phyloP scores from a whole-genome alignment of 768 basidiomycete genomes.

The Fomitopsis serialis region DNA sequence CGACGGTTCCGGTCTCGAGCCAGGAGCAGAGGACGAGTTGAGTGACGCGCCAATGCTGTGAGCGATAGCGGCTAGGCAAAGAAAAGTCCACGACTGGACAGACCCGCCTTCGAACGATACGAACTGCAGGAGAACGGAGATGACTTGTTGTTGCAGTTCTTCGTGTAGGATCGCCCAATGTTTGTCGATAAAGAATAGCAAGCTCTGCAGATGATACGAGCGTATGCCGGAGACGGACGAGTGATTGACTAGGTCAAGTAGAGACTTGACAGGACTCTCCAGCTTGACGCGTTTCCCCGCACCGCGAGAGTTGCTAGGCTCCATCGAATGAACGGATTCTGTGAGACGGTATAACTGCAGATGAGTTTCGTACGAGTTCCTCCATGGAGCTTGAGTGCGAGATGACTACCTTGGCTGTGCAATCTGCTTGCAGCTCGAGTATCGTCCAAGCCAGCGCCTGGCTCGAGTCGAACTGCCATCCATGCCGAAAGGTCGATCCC shows the following conservation, averaged over 20 bases:
- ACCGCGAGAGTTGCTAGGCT: conserved; percentile 22
- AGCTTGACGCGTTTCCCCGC: conserved; percentile 47
- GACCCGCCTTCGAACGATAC: conserved; percentile 57
- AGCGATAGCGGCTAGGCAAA: conserved; percentile 74
- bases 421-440: conserved; percentile 77
- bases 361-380: conserved; percentile 1
- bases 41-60: conserved; percentile 31
- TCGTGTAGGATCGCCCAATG: conserved; percentile 67
- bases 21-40: conserved; percentile 5
- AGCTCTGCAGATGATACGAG: conserved; percentile 60
- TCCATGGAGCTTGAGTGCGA: background rate
- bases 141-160: conserved; percentile 50
- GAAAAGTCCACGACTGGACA: conserved; percentile 81
- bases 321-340: conserved; percentile 45
- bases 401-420: conserved; percentile 53
- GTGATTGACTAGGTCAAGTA: conserved; percentile 46
- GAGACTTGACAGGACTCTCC: conserved; percentile 53
- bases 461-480: conserved; percentile 60
- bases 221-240: conserved; percentile 28
- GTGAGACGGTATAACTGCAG: conserved; percentile 58
- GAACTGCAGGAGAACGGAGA: conserved; percentile 50
- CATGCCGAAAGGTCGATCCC: conserved; percentile 64
- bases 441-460: conserved; percentile 79
- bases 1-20: conserved; percentile 9
- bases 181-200: conserved; percentile 80